Evolutionary conservation across 352 stramenopile species (phyloP).

Genomic region (Hyaloperonospora brassicae): DNA sequence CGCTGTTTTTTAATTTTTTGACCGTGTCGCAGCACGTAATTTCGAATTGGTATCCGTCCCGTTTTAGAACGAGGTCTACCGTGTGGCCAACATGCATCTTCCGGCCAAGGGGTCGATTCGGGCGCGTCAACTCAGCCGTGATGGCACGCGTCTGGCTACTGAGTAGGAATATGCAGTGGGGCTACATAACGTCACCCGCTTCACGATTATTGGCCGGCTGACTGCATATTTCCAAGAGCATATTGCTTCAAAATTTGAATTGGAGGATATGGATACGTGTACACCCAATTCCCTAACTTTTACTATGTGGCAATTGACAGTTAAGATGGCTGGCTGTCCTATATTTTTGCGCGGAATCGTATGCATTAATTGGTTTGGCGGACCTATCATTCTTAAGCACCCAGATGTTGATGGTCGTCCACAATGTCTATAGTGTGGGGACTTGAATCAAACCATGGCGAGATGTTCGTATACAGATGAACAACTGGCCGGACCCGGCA

Average conservation of each 20-base stretch:
- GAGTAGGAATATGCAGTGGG: not conserved
- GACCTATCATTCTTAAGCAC: not conserved
- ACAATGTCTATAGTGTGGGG: not conserved
- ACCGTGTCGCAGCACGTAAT: not conserved
- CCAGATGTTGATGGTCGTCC: not conserved
- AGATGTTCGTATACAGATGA: not conserved
- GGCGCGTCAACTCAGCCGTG: no score
- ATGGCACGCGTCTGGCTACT: no score
- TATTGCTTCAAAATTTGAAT: not conserved
- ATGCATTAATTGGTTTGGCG: not conserved
- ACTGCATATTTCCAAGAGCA: not conserved
- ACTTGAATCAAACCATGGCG: not conserved
- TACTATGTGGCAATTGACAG: not conserved
- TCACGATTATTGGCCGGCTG: not conserved
- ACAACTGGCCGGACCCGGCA: not conserved
- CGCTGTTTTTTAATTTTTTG: conserved; percentile 5
- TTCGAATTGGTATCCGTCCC: not conserved
- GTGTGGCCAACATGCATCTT: no score
- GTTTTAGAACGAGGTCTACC: no score
- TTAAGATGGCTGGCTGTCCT: conserved; percentile 1
- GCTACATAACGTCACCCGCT: not conserved
- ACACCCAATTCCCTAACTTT: conserved; percentile 1
- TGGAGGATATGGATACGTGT: not conserved
- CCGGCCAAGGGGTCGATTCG: not conserved
- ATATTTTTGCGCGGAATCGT: not conserved